Conservation (phyloP, 768 basidiomycete species). For the Dioszegia aurantiaca region DNA sequence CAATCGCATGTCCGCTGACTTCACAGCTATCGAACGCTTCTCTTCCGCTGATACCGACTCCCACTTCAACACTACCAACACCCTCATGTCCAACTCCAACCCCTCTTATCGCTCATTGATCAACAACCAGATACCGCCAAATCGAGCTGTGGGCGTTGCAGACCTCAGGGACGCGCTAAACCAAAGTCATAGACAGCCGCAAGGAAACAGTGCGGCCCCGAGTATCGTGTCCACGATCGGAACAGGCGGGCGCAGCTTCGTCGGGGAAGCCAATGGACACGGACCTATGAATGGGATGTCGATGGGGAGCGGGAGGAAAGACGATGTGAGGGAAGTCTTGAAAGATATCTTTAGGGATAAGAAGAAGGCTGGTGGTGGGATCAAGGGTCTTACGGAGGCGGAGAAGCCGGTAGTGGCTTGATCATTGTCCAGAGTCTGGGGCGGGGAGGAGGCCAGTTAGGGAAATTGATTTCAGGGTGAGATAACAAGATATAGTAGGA, state of each 20-base stretch:
- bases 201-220: not conserved
- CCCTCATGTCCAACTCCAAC: conserved; percentile 84
- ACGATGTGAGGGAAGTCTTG: conserved; percentile 44
- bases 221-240: conserved; percentile 17
- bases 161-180: conserved; percentile 78
- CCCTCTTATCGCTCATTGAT: conserved; percentile 79
- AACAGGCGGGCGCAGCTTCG: conserved; percentile 6
- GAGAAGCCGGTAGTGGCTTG: not conserved
- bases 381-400: not conserved
- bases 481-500: too few relatives aligned
- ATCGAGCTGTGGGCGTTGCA: conserved; percentile 76
- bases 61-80: conserved; percentile 35
- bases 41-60: conserved; percentile 26
- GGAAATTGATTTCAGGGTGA: too few relatives aligned
- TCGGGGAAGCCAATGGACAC: conserved; percentile 3
- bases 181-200: conserved; percentile 10
- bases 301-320: not conserved
- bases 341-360: conserved; percentile 50
- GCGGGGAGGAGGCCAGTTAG: too few relatives aligned
- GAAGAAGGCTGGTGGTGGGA: conserved; percentile 14
- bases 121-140: conserved; percentile 45
- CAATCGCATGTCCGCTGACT: not conserved
- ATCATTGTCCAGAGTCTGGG: not conserved
- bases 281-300: not conserved
- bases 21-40: conserved; percentile 41